Conservation (phyloP, 495 filamentous ascomycete genomes). For the Penicillium turbatum region DNA sequence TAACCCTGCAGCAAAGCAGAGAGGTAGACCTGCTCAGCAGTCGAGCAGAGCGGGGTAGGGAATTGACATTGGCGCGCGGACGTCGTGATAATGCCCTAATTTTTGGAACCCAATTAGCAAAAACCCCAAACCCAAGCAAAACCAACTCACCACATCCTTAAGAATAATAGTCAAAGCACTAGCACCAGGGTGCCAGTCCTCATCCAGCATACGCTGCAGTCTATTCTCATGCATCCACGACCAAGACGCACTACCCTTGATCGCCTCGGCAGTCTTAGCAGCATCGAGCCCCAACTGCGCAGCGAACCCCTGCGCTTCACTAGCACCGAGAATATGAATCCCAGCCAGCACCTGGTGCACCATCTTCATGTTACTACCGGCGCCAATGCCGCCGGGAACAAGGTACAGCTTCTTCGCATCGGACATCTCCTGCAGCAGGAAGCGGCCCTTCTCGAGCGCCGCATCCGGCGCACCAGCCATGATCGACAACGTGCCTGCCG, state of each 20-base stretch:
- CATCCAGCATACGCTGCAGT: constrained; percentile 61
- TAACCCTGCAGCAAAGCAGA: constrained; percentile 56
- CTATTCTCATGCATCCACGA: constrained; percentile 85
- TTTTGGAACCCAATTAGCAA: constrained; percentile 7
- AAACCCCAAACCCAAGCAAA: background rate
- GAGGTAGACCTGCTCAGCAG: constrained; percentile 67
- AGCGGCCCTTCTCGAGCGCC: constrained; percentile 54
- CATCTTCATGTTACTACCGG: constrained; percentile 86
- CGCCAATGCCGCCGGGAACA: constrained; percentile 67
- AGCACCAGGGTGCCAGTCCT: constrained; percentile 59
- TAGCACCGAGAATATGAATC: constrained; percentile 67
- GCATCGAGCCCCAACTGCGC: constrained; percentile 63
- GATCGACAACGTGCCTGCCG: constrained; percentile 73
- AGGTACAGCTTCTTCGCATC: constrained; percentile 62
- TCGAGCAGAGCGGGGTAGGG: constrained; percentile 65
- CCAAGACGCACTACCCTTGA: constrained; percentile 57
- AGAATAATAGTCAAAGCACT: constrained; percentile 73
- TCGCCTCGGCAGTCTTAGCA: constrained; percentile 47
- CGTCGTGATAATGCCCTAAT: constrained; percentile 66
- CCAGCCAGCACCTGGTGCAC: constrained; percentile 78
- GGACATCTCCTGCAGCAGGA: constrained; percentile 59
- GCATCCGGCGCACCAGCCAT: constrained; percentile 64
- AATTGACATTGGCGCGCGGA: constrained; percentile 57
- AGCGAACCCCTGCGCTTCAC: constrained; percentile 72
- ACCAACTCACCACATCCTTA: constrained; percentile 60